Evolutionary conservation across 345 rosid genomes (phyloP), one percentile per base, ranked within the genome.

Genomic region (Anastatica hierochuntica): DNA sequence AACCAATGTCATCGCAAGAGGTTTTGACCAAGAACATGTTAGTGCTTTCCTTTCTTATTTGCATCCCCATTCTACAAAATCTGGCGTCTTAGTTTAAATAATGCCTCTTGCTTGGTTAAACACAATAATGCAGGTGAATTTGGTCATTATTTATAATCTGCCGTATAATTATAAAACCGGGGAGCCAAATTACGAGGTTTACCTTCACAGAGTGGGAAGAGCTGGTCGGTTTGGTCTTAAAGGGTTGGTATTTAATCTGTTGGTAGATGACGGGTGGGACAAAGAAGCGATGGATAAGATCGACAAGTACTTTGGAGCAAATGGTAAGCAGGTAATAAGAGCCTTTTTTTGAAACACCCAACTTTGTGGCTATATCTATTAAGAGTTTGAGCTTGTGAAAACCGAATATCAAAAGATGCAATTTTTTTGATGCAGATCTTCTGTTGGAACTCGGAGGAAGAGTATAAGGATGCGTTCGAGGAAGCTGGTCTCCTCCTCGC

Each of bases 201-300:
- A 92, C 72, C 77, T 92, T 72, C 98, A 88, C 67, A 83, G 98
- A 64, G 85, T 92, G 53, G 98, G 98, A 41, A 77, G 98, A 57
- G 96, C 96, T 29, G 98, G 98, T 36, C 86, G 96, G 10, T 92
- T 92, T 73, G 96, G 98, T 36, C 82, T 95, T 59, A 87, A 82
- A 71, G 96, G 96, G 46, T 52, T 15, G 29, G 86, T 88, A n/a
- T 92, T 92, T 58, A 92, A 92, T 44, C 69, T 92, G 7, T 72
- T 79, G n/a, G n/a, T n/a, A 37, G 62, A 43, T 13, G 79, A 73
- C 10, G 17, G 10, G 10, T 4, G 21, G 23, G 96, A 85, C 21
- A 44, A 14, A 7, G 63, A 51, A 58, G 63, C 78, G 23, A 79
- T 88, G 85, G 75, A 64, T 33, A 88, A 83, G 66, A 92, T 92